Percentiles rank a stretch among this genome's conserved stretches.
Conservation (phyloP, 768 basidiomycete species). For the Calocera cornea region DNA sequence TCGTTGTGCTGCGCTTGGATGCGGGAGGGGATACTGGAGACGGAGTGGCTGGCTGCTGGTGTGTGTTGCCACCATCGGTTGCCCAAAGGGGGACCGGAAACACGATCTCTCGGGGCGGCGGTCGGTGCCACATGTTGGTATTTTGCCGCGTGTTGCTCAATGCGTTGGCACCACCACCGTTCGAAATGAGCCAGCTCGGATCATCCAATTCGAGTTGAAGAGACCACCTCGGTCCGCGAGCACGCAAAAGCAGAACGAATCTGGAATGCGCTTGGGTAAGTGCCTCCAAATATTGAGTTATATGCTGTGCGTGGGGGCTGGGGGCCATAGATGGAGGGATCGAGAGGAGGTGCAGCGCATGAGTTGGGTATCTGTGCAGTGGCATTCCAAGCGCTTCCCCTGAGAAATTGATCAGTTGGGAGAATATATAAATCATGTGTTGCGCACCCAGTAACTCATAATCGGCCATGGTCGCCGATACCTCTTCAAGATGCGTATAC, state of each 20-base stretch:
- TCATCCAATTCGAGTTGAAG: not conserved
- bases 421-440: not conserved
- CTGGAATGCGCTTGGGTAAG: not conserved
- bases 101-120: not conserved
- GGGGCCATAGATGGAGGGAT: not conserved
- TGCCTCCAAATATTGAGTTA: not conserved
- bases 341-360: not conserved
- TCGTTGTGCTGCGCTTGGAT: not conserved
- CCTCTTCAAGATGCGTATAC: not conserved
- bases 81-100: not conserved
- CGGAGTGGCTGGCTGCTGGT: not conserved
- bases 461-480: not conserved
- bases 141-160: not conserved
- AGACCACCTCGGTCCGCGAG: not conserved
- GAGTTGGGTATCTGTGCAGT: not conserved
- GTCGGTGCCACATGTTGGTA: not conserved
- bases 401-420: not conserved
- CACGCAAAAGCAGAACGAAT: not conserved
- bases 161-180: not conserved
- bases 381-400: not conserved
- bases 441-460: not conserved
- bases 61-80: not conserved
- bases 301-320: not conserved
- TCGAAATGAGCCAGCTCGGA: conserved; percentile 2
- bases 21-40: not conserved